phyloP scores from a whole-genome alignment of 2,329 filamentous ascomycete genomes.

The Colletotrichum chrysophilum region DNA sequence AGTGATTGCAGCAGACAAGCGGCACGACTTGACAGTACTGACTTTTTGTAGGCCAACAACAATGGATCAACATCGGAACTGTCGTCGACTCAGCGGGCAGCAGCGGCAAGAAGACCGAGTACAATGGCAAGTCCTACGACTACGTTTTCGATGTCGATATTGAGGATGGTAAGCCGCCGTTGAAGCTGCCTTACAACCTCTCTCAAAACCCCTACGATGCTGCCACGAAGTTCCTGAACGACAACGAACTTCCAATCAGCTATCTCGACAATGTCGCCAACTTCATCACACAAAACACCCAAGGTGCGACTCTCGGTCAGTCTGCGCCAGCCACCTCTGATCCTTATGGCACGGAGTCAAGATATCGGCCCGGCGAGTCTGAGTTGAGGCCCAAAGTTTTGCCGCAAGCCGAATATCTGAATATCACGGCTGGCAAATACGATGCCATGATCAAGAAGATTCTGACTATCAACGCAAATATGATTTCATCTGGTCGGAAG shows the following conservation, averaged over 20 bases:
- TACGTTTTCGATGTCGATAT: constrained; percentile 97
- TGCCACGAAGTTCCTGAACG: constrained; percentile 86
- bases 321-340: constrained; percentile 60
- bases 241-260: constrained; percentile 84
- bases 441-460: constrained; percentile 79
- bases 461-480: constrained; percentile 73
- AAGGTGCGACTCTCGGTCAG: constrained; percentile 82
- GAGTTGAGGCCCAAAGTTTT: constrained; percentile 74
- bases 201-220: constrained; percentile 92
- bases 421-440: constrained; percentile 76
- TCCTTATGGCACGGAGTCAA: constrained; percentile 78
- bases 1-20: neutral
- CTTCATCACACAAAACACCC: constrained; percentile 89
- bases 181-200: constrained; percentile 94
- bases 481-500: constrained; percentile 75
- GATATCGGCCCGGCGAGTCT: constrained; percentile 80
- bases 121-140: constrained; percentile 89
- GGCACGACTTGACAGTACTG: neutral
- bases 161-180: constrained; percentile 87
- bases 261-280: constrained; percentile 93
- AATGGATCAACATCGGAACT: constrained; percentile 91
- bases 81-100: constrained; percentile 90
- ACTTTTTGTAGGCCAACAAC: constrained; percentile 54
- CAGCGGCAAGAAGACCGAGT: constrained; percentile 76
- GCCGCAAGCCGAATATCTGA: constrained; percentile 81